phyloP scores from a whole-genome alignment of 108 stramenopile species.

The Epithemia pelagica region DNA sequence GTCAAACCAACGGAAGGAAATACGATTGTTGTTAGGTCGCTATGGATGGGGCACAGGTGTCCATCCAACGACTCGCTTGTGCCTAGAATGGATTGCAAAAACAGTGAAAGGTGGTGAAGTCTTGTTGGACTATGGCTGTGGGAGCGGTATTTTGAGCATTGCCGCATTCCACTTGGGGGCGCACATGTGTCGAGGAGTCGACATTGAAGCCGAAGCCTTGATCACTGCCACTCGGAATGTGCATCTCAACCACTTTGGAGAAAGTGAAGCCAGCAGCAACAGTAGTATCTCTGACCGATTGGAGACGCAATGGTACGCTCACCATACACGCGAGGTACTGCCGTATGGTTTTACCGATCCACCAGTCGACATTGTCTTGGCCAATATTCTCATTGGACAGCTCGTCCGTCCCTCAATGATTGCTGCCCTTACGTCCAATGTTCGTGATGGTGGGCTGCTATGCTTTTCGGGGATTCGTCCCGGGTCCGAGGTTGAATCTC shows the following conservation, averaged over 20 bases:
- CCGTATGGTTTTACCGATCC: slow-evolving; percentile 29
- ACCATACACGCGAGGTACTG: slow-evolving; percentile 36
- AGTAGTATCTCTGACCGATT: background rate
- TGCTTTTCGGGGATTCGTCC: slow-evolving; percentile 47
- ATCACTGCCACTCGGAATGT: slow-evolving; percentile 37
- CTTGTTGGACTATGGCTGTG: slow-evolving; percentile 53
- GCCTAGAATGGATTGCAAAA: slow-evolving; percentile 41
- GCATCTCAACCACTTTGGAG: slow-evolving; percentile 26
- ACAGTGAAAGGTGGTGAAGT: slow-evolving; percentile 15
- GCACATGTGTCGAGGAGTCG: slow-evolving; percentile 30
- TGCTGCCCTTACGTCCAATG: slow-evolving; percentile 37
- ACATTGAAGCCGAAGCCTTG: slow-evolving; percentile 51
- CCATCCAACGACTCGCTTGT: slow-evolving; percentile 56
- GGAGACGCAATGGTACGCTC: slow-evolving; percentile 19
- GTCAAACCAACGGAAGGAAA: background rate
- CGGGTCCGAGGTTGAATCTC: slow-evolving; percentile 27
- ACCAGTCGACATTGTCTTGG: slow-evolving; percentile 29
- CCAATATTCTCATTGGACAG: slow-evolving; percentile 49
- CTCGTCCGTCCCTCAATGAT: slow-evolving; percentile 45
- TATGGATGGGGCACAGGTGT: slow-evolving; percentile 66
- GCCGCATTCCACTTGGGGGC: slow-evolving; percentile 41
- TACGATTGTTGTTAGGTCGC: slow-evolving; percentile 39
- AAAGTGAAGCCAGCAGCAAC: background rate
- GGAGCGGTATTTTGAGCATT: slow-evolving; percentile 53
- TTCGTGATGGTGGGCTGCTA: slow-evolving; percentile 26